Evolutionary conservation across 768 basidiomycete species (phyloP).

Genomic region (Trichaptum fuscoviolaceum): DNA sequence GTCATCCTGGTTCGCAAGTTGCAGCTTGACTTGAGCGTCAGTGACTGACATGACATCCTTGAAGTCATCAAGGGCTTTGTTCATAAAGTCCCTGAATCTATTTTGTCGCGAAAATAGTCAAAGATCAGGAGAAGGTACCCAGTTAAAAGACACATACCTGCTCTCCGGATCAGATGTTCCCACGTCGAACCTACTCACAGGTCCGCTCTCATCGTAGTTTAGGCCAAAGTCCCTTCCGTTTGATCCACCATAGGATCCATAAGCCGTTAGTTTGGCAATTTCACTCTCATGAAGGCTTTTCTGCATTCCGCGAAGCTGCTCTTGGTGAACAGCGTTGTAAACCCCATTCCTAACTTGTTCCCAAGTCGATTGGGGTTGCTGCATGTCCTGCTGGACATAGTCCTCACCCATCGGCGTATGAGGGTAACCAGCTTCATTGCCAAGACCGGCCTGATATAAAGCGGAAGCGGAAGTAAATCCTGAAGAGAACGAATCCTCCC

Average conservation of each 20-base stretch:
- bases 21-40: constrained; percentile 24
- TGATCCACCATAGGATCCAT: constrained; percentile 1
- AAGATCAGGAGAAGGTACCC: not conserved
- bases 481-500: constrained; percentile 1
- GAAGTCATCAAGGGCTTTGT: constrained; percentile 16
- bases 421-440: not conserved
- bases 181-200: constrained; percentile 6
- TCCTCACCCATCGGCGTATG: too few species aligned
- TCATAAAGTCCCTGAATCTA: constrained; percentile 12
- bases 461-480: not conserved
- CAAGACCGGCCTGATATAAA: not conserved
- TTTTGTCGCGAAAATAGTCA: not conserved
- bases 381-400: too few species aligned
- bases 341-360: not conserved
- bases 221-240: constrained; percentile 5
- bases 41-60: constrained; percentile 27
- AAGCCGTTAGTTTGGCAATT: not conserved
- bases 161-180: not conserved
- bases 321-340: not conserved
- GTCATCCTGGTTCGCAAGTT: constrained; percentile 40
- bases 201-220: constrained; percentile 10
- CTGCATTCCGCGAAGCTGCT: not conserved
- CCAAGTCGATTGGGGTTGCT: not conserved
- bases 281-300: not conserved
- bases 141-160: not conserved